A percentile compares a stretch with the other conserved stretches of the same genome.
Evolutionary conservation across 768 basidiomycete genomes (phyloP).

Genomic region (Phanerochaete carnosa): DNA sequence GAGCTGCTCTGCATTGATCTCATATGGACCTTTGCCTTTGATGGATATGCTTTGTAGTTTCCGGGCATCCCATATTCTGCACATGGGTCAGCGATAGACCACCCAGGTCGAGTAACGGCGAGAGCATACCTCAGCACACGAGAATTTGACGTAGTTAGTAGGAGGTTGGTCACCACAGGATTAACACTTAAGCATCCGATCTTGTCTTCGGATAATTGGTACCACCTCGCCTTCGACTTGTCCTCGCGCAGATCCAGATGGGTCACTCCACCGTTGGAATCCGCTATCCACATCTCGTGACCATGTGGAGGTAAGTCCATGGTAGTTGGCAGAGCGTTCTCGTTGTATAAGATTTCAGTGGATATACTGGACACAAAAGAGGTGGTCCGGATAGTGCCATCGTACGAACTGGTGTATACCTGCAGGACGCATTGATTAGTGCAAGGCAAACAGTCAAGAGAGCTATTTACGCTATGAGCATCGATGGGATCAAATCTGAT

Average conservation of each 20-base stretch:
- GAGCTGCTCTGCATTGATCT: conserved; percentile 41
- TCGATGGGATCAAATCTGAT: conserved; percentile 77
- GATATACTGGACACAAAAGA: conserved; percentile 75
- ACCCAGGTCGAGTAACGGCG: not conserved
- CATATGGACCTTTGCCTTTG: conserved; percentile 19
- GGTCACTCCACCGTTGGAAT: conserved; percentile 64
- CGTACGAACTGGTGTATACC: conserved; percentile 83
- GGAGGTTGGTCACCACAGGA: conserved; percentile 58
- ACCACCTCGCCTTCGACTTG: conserved; percentile 52
- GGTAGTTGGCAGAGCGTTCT: conserved; percentile 55
- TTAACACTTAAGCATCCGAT: conserved; percentile 82
- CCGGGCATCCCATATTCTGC: conserved; percentile 78
- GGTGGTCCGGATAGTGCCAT: conserved; percentile 69
- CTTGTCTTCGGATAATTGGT: conserved; percentile 65
- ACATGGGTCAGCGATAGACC: not conserved
- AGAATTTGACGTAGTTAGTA: conserved; percentile 77
- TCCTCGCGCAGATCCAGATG: conserved; percentile 73
- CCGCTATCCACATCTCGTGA: conserved; percentile 84
- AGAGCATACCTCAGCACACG: conserved; percentile 60
- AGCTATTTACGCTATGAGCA: conserved; percentile 58
- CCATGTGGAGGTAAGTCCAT: conserved; percentile 68
- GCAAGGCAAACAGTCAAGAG: not conserved
- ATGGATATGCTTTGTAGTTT: conserved; percentile 48
- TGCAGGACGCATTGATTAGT: conserved; percentile 24
- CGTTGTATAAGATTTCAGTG: conserved; percentile 63